These are phyloP conservation scores for Dysphania ambrosioides DNA, from an alignment of 148 eudicot species.

Conservation along the genomic window DNA sequence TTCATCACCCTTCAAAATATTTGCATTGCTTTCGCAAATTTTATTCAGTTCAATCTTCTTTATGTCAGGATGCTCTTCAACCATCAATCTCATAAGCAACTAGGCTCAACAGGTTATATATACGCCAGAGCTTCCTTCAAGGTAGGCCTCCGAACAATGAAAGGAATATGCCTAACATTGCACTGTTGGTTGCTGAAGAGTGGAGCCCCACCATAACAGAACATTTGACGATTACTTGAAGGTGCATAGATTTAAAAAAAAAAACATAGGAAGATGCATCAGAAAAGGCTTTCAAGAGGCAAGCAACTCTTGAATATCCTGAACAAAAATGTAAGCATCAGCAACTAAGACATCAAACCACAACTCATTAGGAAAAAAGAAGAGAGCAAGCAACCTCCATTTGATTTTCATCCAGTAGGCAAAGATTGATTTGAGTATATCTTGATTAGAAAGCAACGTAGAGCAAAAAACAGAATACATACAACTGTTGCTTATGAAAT, in stretches of 20 bases:
- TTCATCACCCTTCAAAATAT: conserved; percentile 17
- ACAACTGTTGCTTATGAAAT: neutral
- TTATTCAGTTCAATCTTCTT: conserved; percentile 32
- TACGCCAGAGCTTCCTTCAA: conserved; percentile 69
- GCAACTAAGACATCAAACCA: conserved; percentile 13
- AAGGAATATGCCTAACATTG: conserved; percentile 59
- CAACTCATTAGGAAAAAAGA: neutral
- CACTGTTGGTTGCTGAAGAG: conserved; percentile 42
- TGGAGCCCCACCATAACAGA: conserved; percentile 68
- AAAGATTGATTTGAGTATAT: neutral
- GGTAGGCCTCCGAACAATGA: conserved; percentile 76
- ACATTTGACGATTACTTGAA: conserved; percentile 67
- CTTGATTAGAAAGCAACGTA: neutral
- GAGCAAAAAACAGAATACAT: neutral
- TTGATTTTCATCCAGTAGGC: neutral
- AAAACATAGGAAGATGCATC: conserved; percentile 63
- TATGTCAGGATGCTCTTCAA: conserved; percentile 38
- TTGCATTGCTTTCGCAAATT: conserved; percentile 18
- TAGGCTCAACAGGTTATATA: conserved; percentile 59
- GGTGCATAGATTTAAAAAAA: conserved; percentile 74
- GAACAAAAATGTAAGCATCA: conserved; percentile 15
- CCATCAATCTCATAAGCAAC: conserved; percentile 45
- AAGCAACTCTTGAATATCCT: conserved; percentile 84
- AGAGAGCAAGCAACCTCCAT: neutral
- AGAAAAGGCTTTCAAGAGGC: conserved; percentile 82